Base-by-base conservation (phyloP, 352 stramenopile species). In the Pythium volutum region DNA sequence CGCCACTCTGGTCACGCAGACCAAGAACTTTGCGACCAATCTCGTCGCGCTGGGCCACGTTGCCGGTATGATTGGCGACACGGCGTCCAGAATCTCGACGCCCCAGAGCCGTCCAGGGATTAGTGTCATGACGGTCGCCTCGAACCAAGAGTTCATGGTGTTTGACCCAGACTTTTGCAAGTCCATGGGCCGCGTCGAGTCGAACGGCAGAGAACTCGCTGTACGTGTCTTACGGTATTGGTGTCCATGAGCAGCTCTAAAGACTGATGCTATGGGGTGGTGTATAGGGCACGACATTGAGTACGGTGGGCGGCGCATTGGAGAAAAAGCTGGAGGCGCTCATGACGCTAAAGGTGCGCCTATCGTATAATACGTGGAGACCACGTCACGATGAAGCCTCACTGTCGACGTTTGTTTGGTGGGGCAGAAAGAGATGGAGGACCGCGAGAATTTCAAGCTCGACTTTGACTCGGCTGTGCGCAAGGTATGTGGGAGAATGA, bases 21-120 rank as follows among this genome's bases (percentile, higher is more conserved):
- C 75, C 45, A 79, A 79, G 49, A 81, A 62, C 46, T 81, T 74
- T 66, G 70, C 68, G 27, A 74, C 71, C 14, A 79, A 70, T 34
- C 53, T 79, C 9, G 69, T 81, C 8, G 70, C 70, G 16, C 46
- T 77, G n/a, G 70, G 70, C 8, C 67, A 77, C 48, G 59, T 59
- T n/a, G 63, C 67, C 3, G 60, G 62, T 9, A 62, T 73, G 41
- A 77, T 77, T 39, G 63, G 67, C 15, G 50, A 74, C 27, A 59
- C 55, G 41, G 61, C 54, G 7, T 53, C 55, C 34, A 64, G 66
- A 18, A 66, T 74, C 42, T 71, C 70, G 45, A 56, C 43, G 2
- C 46, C 59, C 14, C 42, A 56, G n/a, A 16, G 26, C 33, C 55
- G 50, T 16, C 56, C 54, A 11, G 57, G 53, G 2, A 52, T 27